A percentile compares a stretch with the other conserved stretches of the same genome.
These are phyloP conservation scores for Aspergillus vadensis DNA, from an alignment of 2,329 filamentous ascomycete species.

Conservation along the genomic window DNA sequence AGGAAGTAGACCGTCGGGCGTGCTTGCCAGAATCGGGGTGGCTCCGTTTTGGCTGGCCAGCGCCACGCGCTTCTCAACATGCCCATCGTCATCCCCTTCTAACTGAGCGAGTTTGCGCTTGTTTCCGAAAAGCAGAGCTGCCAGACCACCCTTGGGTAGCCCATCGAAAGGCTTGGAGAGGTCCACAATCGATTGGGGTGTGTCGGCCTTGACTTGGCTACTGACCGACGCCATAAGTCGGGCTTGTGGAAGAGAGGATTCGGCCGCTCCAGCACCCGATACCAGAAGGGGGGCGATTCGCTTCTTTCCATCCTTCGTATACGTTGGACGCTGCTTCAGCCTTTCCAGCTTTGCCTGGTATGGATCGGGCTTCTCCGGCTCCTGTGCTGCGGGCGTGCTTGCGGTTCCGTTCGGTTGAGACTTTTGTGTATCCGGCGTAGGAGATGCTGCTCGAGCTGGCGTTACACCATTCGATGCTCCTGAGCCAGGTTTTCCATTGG, in stretches of 20 bases:
- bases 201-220: conserved; percentile 66
- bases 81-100: conserved; percentile 73
- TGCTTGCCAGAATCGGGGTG: conserved; percentile 73
- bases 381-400: conserved; percentile 34
- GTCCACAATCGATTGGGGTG: conserved; percentile 81
- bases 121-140: conserved; percentile 84
- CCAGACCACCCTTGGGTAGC: conserved; percentile 83
- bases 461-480: conserved; percentile 49
- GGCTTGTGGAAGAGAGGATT: conserved; percentile 85
- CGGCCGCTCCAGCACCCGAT: conserved; percentile 81
- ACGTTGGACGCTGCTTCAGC: conserved; percentile 87
- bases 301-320: conserved; percentile 97
- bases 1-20: conserved; percentile 74
- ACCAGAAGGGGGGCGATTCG: conserved; percentile 89
- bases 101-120: conserved; percentile 78
- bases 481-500: conserved; percentile 50
- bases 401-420: conserved; percentile 40
- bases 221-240: conserved; percentile 78
- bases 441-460: conserved; percentile 36
- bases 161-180: conserved; percentile 93
- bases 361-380: conserved; percentile 51
- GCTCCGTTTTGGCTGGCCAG: conserved; percentile 66
- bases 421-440: conserved; percentile 36
- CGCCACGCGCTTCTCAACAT: conserved; percentile 61
- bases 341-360: conserved; percentile 63